Base-by-base conservation (phyloP, 2,329 filamentous ascomycete genomes). In the Fusarium nygamai region DNA sequence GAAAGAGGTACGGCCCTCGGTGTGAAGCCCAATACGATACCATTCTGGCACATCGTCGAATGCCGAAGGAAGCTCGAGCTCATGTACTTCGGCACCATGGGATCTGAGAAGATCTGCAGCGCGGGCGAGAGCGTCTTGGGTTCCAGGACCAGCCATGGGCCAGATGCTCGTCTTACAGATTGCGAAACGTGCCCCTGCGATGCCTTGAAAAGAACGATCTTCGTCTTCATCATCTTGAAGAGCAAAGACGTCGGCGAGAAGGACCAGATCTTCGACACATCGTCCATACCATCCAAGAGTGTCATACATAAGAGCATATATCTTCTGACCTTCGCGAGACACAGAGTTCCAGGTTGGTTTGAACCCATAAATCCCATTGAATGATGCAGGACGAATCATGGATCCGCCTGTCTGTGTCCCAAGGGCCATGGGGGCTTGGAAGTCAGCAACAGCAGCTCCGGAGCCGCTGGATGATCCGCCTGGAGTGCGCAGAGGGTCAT, bases 401-500 rank as follows among this genome's bases (percentile, higher is more conserved):
- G 89, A 91, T 1, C 92, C 92, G 4, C 88, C 90, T 0, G 91
- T 94, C 78, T 93, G 92, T 0, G 91, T 92, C 1, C 91, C 92
- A 0, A 93, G 82, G 1, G 83, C 87, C 24, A 93, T 77, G 0
- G 91, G 89, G 1, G 86, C 87, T 73, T 93, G 91, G 63, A 88
- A 87, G 73, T 93, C 92, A 22, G 84, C 91, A 2, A 93, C 90
- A 1, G 90, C 91, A 0, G 92, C 91, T 3, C 86, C 92, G 6
- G 91, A 92, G 1, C 92, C 92, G 2, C 90, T 91, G 0, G 90
- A 92, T 0, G 91, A 93, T 51, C 92, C 92, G 2, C 92, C 92
- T 0, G 92, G 91, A 0, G 91, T 93, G 9, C 92, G 87, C 1
- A 85, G 86, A 4, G 83, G 79, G 78, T 93, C 91, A 73, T 94